phyloP scores from a whole-genome alignment of 1,284 basidiomycete genomes.

The Taiwanofungus camphoratus region DNA sequence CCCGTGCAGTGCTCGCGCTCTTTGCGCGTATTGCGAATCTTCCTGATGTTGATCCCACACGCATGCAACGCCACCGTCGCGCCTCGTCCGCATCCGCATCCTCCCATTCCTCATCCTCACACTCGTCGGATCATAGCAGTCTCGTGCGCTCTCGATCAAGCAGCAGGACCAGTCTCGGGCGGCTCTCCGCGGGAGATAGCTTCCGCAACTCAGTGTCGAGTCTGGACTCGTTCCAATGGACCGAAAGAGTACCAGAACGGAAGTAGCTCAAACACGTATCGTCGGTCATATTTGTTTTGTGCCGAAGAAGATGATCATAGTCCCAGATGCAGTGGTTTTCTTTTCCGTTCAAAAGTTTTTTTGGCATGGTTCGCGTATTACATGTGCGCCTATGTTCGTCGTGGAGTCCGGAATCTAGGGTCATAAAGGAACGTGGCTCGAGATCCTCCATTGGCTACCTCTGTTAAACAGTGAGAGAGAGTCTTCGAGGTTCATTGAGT shows the following conservation, averaged over 20 bases:
- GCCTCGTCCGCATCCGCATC: constrained; percentile 62
- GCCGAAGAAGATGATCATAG: too few species aligned
- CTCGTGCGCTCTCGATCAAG: constrained; percentile 41
- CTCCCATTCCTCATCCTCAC: constrained; percentile 26
- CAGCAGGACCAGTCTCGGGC: constrained; percentile 43
- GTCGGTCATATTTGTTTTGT: too few species aligned
- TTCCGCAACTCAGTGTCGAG: constrained; percentile 12
- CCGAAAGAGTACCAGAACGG: constrained; percentile 12
- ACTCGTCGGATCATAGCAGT: constrained; percentile 9
- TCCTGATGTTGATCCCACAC: constrained; percentile 63
- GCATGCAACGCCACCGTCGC: constrained; percentile 67
- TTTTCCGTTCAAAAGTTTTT: too few species aligned
- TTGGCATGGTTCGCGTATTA: too few species aligned
- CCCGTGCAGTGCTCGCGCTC: constrained; percentile 54
- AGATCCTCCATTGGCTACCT: too few species aligned
- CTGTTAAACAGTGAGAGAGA: too few species aligned
- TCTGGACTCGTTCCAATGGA: constrained; percentile 15
- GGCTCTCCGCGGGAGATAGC: constrained; percentile 12
- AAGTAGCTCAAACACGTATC: too few species aligned
- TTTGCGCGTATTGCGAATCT: constrained; percentile 70
- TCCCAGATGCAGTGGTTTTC: too few species aligned
- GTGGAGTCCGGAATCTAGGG: too few species aligned
- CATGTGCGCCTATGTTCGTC: too few species aligned
- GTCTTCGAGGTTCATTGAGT: too few species aligned
- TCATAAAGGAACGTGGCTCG: too few species aligned